Percentiles rank a stretch among this genome's conserved stretches.
Evolutionary conservation across 2,329 filamentous ascomycete genomes (phyloP).

Genomic region (Diplocarpon mali): DNA sequence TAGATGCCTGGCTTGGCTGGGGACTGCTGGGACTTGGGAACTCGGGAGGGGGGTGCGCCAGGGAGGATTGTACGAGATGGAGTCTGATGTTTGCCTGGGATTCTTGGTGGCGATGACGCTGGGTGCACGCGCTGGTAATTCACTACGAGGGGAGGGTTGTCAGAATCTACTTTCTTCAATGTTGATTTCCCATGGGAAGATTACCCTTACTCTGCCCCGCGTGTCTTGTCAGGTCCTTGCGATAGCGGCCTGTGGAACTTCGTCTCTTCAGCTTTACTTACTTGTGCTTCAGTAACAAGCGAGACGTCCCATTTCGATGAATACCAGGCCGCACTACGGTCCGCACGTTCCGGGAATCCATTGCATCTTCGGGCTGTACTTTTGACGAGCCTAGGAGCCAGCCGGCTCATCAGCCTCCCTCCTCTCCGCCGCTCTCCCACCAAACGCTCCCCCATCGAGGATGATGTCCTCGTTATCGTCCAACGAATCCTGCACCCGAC

Average conservation of each 20-base stretch:
- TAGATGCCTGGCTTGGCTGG: constrained; percentile 4
- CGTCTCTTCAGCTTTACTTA: no score
- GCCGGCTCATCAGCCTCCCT: constrained; percentile 20
- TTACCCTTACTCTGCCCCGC: no score
- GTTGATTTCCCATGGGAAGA: no score
- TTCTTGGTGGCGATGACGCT: not conserved
- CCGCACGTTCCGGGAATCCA: no score
- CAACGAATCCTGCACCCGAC: constrained; percentile 32
- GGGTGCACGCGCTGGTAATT: not conserved
- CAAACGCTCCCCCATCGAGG: constrained; percentile 29
- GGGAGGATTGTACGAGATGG: not conserved
- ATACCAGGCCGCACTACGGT: no score
- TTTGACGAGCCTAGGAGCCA: not conserved
- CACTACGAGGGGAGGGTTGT: not conserved
- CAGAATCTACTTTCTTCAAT: no score
- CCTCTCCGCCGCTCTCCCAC: constrained; percentile 12
- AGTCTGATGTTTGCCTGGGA: not conserved
- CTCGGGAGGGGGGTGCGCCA: not conserved
- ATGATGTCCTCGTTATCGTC: constrained; percentile 32
- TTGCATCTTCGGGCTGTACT: not conserved
- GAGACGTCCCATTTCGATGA: no score
- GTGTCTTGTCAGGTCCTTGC: no score
- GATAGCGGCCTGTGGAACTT: no score
- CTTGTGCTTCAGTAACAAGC: no score
- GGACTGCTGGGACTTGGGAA: not conserved